phyloP scores from a whole-genome alignment of 345 rosid genomes.

The Melastoma malabathricum region DNA sequence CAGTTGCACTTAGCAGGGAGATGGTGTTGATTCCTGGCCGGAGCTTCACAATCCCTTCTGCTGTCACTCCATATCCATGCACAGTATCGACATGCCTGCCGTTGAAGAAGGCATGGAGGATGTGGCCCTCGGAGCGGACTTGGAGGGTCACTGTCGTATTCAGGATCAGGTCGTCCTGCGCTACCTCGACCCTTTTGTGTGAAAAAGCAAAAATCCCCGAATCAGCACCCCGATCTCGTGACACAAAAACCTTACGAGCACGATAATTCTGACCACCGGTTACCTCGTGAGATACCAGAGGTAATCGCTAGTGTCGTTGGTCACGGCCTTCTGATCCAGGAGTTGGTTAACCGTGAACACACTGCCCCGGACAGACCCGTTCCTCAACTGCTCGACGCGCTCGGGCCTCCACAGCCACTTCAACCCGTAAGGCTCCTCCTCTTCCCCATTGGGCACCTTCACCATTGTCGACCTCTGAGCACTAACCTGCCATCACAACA shows the following conservation, averaged over 20 bases:
- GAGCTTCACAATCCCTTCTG: background rate
- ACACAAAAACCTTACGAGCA: no score
- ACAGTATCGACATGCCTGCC: background rate
- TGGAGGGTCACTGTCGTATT: background rate
- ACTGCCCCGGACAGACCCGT: constrained; percentile 1
- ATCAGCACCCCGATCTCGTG: no score
- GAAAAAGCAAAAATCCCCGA: background rate
- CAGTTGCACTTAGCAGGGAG: constrained; percentile 24
- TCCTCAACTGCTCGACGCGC: background rate
- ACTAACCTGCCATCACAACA: constrained; percentile 13
- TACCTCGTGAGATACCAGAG: constrained; percentile 39
- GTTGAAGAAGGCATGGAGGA: constrained; percentile 3
- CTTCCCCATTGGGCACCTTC: constrained; percentile 7
- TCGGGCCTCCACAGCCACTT: constrained; percentile 25
- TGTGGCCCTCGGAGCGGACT: no score
- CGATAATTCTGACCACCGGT: no score
- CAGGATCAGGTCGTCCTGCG: constrained; percentile 6
- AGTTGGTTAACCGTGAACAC: constrained; percentile 8
- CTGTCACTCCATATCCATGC: background rate
- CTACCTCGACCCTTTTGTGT: constrained; percentile 10
- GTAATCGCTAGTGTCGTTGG: constrained; percentile 29
- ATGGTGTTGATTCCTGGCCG: constrained; percentile 19
- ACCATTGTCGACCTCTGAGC: constrained; percentile 17
- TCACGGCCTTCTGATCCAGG: constrained; percentile 20
- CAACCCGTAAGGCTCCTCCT: constrained; percentile 13